phyloP scores from a whole-genome alignment of 2,329 filamentous ascomycete genomes.

The Xylariaceae sp. region DNA sequence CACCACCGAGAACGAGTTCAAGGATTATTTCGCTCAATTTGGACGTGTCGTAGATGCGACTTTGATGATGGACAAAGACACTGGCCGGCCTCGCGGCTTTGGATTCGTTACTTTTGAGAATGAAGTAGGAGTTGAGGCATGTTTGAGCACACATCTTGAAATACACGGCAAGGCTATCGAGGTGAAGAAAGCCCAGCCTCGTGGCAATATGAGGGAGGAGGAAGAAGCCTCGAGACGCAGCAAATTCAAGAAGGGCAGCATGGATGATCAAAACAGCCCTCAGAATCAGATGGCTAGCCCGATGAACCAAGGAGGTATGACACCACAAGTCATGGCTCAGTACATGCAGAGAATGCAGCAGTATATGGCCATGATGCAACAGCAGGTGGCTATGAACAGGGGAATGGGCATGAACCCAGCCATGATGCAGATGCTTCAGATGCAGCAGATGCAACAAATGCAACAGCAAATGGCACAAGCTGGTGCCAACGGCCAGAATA shows the following conservation, averaged over 20 bases:
- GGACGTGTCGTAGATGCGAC: slow-evolving; percentile 96
- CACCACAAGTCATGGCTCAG: slow-evolving; percentile 95
- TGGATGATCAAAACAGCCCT: slow-evolving; percentile 45
- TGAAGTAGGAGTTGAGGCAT: slow-evolving; percentile 91
- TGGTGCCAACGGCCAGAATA: slow-evolving; percentile 45
- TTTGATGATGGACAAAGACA: slow-evolving; percentile 99
- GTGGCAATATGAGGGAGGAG: slow-evolving; percentile 91
- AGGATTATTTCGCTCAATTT: slow-evolving; percentile 95
- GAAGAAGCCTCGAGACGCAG: slow-evolving; percentile 72
- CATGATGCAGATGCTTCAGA: slow-evolving; percentile 79
- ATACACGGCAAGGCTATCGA: slow-evolving; percentile 97
- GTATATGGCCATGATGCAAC: slow-evolving; percentile 94
- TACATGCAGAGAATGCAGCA: slow-evolving; percentile 99
- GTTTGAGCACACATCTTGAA: slow-evolving; percentile 81
- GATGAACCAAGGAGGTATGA: slow-evolving; percentile 66
- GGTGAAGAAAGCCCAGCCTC: slow-evolving; percentile 95
- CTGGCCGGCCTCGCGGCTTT: slow-evolving; percentile 92
- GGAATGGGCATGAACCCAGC: slow-evolving; percentile 74
- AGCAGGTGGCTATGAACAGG: slow-evolving; percentile 85
- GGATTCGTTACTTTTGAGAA: slow-evolving; percentile 98
- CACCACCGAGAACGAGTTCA: slow-evolving; percentile 94
- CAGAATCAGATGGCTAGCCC: slow-evolving; percentile 41
- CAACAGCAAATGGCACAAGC: slow-evolving; percentile 53
- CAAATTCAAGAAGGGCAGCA: slow-evolving; percentile 63
- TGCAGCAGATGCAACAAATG: slow-evolving; percentile 76